phyloP scores from a whole-genome alignment of 768 basidiomycete genomes.

The Russula earlei region DNA sequence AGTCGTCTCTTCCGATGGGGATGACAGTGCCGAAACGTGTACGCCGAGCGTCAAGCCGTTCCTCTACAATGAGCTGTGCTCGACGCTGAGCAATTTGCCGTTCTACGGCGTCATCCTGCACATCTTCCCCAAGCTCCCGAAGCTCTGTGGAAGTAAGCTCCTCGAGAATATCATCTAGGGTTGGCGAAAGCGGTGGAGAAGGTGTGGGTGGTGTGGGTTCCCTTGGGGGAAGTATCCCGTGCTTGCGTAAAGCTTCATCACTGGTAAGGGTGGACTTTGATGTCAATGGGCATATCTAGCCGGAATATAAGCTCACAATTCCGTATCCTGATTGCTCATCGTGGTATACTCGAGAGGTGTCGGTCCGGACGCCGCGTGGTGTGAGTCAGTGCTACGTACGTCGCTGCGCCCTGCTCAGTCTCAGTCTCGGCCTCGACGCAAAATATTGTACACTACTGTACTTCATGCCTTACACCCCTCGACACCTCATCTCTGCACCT shows the following conservation, averaged over 20 bases:
- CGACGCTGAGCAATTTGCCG: conserved; percentile 60
- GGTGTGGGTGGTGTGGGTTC: conserved; percentile 61
- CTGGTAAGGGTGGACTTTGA: conserved; percentile 33
- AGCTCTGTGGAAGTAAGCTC: conserved; percentile 57
- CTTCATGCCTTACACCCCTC: background rate
- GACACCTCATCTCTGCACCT: background rate
- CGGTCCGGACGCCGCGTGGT: background rate
- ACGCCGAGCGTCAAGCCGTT: conserved; percentile 44
- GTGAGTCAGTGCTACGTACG: background rate
- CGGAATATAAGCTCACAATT: conserved; percentile 59
- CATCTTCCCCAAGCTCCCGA: conserved; percentile 61
- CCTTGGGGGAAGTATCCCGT: conserved; percentile 80
- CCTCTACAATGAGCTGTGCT: conserved; percentile 53
- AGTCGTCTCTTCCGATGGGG: conserved; percentile 88
- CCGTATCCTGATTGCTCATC: conserved; percentile 86
- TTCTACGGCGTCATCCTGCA: conserved; percentile 65
- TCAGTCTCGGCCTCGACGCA: too few relatives aligned
- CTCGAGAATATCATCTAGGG: conserved; percentile 56
- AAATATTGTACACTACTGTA: too few relatives aligned
- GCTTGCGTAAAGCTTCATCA: conserved; percentile 87
- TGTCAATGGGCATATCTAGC: background rate
- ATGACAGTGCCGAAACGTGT: conserved; percentile 77
- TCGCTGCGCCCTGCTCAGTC: background rate
- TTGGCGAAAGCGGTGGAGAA: conserved; percentile 73
- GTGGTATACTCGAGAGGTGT: background rate